Percentiles rank a stretch among this genome's conserved stretches.
Evolutionary conservation across 768 basidiomycete species (phyloP).

Genomic region (Tylopilus intermedius): DNA sequence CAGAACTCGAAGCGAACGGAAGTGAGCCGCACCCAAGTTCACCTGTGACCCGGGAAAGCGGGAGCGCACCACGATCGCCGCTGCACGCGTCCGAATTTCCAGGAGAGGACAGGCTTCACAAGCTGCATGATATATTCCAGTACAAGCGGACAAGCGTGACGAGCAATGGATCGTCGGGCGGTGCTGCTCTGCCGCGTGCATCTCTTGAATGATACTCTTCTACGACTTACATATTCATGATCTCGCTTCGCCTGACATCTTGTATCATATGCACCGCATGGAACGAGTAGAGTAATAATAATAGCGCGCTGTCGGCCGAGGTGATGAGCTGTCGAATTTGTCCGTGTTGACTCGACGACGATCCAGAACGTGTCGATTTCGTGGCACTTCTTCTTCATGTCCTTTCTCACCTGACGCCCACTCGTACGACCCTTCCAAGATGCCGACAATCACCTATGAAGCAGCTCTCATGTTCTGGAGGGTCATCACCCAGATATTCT

Average conservation of each 20-base stretch:
- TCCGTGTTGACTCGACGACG: constrained; percentile 21
- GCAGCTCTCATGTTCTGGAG: constrained; percentile 81
- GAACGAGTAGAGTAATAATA: constrained; percentile 22
- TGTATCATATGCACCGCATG: constrained; percentile 27
- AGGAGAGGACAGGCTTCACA: constrained; percentile 63
- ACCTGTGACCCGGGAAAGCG: constrained; percentile 28
- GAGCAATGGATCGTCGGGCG: constrained; percentile 38
- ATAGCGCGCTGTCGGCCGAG: neutral
- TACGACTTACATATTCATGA: constrained; percentile 14
- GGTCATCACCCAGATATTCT: constrained; percentile 86
- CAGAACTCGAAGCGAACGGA: constrained; percentile 62
- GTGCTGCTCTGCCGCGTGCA: constrained; percentile 14
- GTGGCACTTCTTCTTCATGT: constrained; percentile 6
- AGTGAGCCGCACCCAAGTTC: constrained; percentile 33
- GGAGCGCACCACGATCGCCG: constrained; percentile 33
- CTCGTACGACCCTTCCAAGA: constrained; percentile 11
- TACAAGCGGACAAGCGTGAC: constrained; percentile 64
- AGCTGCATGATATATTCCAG: constrained; percentile 78
- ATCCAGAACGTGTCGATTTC: neutral
- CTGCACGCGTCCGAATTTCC: constrained; percentile 31
- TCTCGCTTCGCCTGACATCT: constrained; percentile 15
- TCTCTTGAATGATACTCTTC: constrained; percentile 18
- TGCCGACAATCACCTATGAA: constrained; percentile 50
- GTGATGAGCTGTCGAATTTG: constrained; percentile 16
- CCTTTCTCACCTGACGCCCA: constrained; percentile 3